phyloP scores from a whole-genome alignment of 1,139 yeast species.

The Yamadazyma oceani region DNA sequence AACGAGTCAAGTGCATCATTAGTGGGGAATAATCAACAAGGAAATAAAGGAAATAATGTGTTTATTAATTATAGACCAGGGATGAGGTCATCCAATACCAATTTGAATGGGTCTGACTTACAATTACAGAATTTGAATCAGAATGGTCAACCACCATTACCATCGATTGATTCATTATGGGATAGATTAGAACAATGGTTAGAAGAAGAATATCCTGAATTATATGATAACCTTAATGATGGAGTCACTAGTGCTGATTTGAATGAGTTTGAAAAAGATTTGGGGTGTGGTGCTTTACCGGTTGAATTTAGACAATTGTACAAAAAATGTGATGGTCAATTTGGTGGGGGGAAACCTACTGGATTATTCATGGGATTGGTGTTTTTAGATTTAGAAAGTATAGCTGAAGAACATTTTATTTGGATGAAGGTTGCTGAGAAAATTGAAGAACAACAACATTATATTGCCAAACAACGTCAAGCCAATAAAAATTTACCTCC shows the following conservation, averaged over 20 bases:
- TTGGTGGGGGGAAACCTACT: constrained; percentile 70
- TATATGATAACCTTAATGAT: constrained; percentile 66
- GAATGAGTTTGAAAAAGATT: constrained; percentile 73
- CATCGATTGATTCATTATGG: constrained; percentile 73
- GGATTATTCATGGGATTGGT: constrained; percentile 75
- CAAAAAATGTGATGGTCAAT: constrained; percentile 80
- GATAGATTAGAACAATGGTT: constrained; percentile 71
- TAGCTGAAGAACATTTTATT: constrained; percentile 66
- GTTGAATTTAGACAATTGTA: constrained; percentile 74
- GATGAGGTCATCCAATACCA: constrained; percentile 30
- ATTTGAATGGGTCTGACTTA: constrained; percentile 34
- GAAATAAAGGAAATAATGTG: constrained; percentile 15
- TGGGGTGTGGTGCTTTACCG: constrained; percentile 64
- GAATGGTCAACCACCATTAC: constrained; percentile 67
- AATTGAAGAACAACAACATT: constrained; percentile 43
- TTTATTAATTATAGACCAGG: constrained; percentile 43
- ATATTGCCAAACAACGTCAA: constrained; percentile 26
- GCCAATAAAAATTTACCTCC: constrained; percentile 6
- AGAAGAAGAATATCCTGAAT: constrained; percentile 77
- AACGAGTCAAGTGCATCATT: constrained; percentile 30
- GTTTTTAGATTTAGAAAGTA: constrained; percentile 67
- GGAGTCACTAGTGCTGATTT: constrained; percentile 77
- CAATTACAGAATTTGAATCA: constrained; percentile 44
- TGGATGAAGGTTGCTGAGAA: constrained; percentile 71
- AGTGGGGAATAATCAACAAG: constrained; percentile 14